Evolutionary conservation across 805 yeast genomes (phyloP).

Genomic region (Saccharomycopsis guyanensis): DNA sequence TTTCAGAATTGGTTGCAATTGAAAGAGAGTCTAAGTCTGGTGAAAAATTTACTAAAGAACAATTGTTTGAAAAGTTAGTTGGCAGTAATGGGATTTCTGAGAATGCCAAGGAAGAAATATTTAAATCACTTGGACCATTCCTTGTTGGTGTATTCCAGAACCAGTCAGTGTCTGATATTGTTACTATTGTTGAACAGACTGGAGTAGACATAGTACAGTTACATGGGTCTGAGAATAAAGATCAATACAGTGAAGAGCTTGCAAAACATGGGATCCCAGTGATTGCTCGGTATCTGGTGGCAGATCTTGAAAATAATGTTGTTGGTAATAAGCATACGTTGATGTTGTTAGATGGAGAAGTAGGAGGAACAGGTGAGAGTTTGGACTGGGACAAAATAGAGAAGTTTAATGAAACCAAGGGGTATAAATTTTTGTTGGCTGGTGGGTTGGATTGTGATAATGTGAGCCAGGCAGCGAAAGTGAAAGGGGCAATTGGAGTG

Average conservation of each 20-base stretch:
- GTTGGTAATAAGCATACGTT: slow-evolving; percentile 36
- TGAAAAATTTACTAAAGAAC: slow-evolving; percentile 18
- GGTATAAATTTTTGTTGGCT: slow-evolving; percentile 55
- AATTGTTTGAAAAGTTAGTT: not conserved
- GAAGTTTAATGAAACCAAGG: slow-evolving; percentile 29
- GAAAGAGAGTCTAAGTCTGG: slow-evolving; percentile 22
- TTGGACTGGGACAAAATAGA: slow-evolving; percentile 62
- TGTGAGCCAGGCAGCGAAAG: slow-evolving; percentile 43
- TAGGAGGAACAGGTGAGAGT: slow-evolving; percentile 86
- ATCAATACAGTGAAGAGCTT: slow-evolving; percentile 24
- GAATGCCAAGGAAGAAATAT: slow-evolving; percentile 30
- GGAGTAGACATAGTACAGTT: slow-evolving; percentile 75
- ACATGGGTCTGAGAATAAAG: slow-evolving; percentile 67
- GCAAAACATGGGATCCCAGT: slow-evolving; percentile 41
- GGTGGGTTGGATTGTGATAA: slow-evolving; percentile 85
- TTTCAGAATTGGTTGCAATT: slow-evolving; percentile 31
- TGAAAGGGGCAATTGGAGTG: slow-evolving; percentile 69
- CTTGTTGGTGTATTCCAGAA: slow-evolving; percentile 89
- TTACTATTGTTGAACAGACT: slow-evolving; percentile 31
- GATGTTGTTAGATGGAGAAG: slow-evolving; percentile 75
- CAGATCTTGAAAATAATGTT: slow-evolving; percentile 31
- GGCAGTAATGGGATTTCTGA: slow-evolving; percentile 18
- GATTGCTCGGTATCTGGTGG: slow-evolving; percentile 65
- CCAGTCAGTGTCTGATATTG: slow-evolving; percentile 54
- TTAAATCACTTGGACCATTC: slow-evolving; percentile 45